phyloP scores from a whole-genome alignment of 2,329 filamentous ascomycete genomes.

The Alternaria sp. region DNA sequence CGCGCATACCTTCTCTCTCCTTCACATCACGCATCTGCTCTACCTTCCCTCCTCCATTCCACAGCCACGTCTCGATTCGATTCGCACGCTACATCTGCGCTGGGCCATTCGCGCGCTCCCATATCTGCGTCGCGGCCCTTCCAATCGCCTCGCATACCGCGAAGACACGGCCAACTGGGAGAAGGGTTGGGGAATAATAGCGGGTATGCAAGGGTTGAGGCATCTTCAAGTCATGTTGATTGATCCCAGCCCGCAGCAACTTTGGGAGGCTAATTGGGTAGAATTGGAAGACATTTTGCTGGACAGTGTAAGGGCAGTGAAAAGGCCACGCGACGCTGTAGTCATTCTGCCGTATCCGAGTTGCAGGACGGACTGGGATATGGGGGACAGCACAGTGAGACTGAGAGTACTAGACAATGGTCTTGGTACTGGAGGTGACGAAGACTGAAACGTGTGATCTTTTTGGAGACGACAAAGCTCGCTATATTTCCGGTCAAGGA shows the following conservation, averaged over 20 bases:
- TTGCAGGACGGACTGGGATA: constrained; percentile 38
- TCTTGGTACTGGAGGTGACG: neutral
- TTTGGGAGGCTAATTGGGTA: constrained; percentile 46
- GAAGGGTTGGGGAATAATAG: constrained; percentile 39
- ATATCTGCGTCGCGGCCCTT: constrained; percentile 36
- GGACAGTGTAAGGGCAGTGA: constrained; percentile 34
- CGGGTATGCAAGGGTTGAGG: constrained; percentile 36
- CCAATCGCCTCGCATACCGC: constrained; percentile 39
- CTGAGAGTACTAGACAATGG: constrained; percentile 30
- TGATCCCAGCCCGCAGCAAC: constrained; percentile 37
- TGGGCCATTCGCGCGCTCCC: constrained; percentile 48
- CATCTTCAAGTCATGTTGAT: constrained; percentile 39
- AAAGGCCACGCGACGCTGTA: constrained; percentile 27
- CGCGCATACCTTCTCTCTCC: constrained; percentile 43
- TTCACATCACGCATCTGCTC: constrained; percentile 46
- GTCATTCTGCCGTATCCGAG: constrained; percentile 43
- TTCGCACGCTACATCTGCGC: constrained; percentile 41
- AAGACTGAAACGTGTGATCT: neutral
- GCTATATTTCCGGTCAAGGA: neutral
- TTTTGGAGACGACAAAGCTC: neutral
- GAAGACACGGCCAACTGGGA: constrained; percentile 50
- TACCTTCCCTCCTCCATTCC: constrained; percentile 43
- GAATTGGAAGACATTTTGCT: constrained; percentile 39
- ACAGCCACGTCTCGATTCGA: constrained; percentile 34
- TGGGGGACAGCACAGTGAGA: constrained; percentile 31